Base-by-base conservation (phyloP, 2,329 filamentous ascomycete species). In the Didymosphaeria variabile region DNA sequence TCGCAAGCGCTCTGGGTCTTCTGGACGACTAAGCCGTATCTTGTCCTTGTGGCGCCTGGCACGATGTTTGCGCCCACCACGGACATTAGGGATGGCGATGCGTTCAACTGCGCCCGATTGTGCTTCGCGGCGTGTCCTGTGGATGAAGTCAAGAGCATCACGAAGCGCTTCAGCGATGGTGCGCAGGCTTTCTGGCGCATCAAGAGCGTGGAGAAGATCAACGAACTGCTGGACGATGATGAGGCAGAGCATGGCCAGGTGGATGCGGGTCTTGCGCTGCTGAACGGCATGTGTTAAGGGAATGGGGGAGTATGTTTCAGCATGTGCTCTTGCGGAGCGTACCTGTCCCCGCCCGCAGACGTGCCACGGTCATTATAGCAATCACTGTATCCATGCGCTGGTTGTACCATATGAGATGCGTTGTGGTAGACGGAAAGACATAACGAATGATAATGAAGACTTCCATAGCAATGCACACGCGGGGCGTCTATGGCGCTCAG, bases 91-190 rank as follows among this genome's bases (percentile, higher is more conserved):
- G 79, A 82, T 5, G 79, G 83, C 59, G 81, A 86, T 45, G 90
- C 88, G 2, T 94, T 90, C 88, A 85, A 86, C 67, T 94, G 90
- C 75, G 88, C 89, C 76, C 83, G 94, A 15, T 73, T 97, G 38
- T 97, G 92, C 79, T 97, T 97, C 79, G 93, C 92, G 1, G 92
- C 93, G 1, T 90, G 93, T 78, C 83, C 86, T n/a, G 90, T 90
- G 57, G 88, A 90, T 42, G 86, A 90, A 44, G 81, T 97, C 5
- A 85, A 84, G 26, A 78, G 79, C 5, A 87, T 88, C 64, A 88
- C 87, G 7, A 79, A 86, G 72, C 80, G 90, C 29, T 88, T 96
- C 70, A 88, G 86, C 0, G 84, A 88, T 36, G 93, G 90, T 0
- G 85, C 92, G 21, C 85, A 88, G 61, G 85, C 83, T 26, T 97